A percentile compares a stretch with the other conserved stretches of the same genome.
phyloP scores from a whole-genome alignment of 371 early-diverging fungal species.

The Synchytrium microbalum region DNA sequence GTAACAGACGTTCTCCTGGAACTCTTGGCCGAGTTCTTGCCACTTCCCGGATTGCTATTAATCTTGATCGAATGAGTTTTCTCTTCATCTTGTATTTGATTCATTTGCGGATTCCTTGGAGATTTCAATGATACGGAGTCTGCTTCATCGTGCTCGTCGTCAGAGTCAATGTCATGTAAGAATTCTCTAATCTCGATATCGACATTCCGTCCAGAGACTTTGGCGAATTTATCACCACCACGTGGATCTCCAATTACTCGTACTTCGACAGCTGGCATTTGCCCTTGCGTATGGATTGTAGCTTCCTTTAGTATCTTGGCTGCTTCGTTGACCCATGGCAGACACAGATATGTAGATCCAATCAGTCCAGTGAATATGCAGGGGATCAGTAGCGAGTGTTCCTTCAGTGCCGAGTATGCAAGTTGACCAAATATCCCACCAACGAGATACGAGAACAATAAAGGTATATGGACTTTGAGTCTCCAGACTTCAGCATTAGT shows the following conservation, averaged over 20 bases:
- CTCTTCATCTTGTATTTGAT: neutral
- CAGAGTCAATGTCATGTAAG: neutral
- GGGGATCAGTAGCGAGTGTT: conserved; percentile 31
- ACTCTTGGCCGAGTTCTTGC: too few species aligned
- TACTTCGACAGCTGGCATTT: conserved; percentile 22
- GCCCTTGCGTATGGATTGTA: conserved; percentile 4
- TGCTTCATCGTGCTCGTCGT: neutral
- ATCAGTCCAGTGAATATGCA: conserved; percentile 33
- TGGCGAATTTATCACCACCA: conserved; percentile 9
- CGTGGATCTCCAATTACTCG: conserved; percentile 33
- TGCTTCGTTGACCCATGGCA: conserved; percentile 35
- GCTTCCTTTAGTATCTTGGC: conserved; percentile 19
- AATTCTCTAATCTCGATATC: conserved; percentile 2
- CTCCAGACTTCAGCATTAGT: conserved; percentile 39
- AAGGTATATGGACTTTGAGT: conserved; percentile 36
- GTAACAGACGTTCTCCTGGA: neutral
- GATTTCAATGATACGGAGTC: neutral
- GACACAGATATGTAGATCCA: conserved; percentile 27
- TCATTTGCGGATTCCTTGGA: neutral
- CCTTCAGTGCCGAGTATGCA: conserved; percentile 18
- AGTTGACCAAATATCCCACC: conserved; percentile 26
- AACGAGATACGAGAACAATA: conserved; percentile 25
- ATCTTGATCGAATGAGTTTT: too few species aligned
- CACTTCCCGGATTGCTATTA: too few species aligned
- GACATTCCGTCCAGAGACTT: conserved; percentile 7